Evolutionary conservation across 768 basidiomycete genomes (phyloP).

Genomic region (Daedaleopsis sinensis): DNA sequence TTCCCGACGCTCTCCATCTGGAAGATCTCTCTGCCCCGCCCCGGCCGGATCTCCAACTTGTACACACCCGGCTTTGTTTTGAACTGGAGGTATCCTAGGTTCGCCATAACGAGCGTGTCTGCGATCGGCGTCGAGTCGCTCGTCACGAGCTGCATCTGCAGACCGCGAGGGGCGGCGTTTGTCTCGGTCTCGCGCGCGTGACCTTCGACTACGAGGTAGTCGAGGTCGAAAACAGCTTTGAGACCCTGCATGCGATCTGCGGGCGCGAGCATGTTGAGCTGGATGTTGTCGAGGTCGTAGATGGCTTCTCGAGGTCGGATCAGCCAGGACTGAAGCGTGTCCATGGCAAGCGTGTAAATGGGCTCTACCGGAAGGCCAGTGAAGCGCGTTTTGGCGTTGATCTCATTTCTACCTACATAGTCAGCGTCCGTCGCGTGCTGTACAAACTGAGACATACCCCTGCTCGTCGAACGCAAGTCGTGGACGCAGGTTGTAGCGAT

Average conservation of each 20-base stretch:
- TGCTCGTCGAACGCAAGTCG: conserved; percentile 62
- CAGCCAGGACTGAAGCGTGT: conserved; percentile 90
- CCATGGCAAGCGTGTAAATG: conserved; percentile 93
- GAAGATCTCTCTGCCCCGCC: conserved; percentile 81
- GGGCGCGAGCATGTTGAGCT: conserved; percentile 65
- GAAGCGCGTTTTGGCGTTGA: conserved; percentile 64
- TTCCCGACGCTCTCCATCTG: conserved; percentile 84
- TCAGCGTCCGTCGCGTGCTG: background rate
- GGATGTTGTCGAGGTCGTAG: conserved; percentile 96
- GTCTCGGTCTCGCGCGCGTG: conserved; percentile 79
- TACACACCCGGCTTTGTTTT: conserved; percentile 91
- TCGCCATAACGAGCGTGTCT: conserved; percentile 92
- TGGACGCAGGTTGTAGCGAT: conserved; percentile 72
- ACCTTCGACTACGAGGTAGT: conserved; percentile 92
- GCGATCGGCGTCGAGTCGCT: conserved; percentile 52
- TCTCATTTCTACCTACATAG: conserved; percentile 50
- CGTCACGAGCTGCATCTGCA: conserved; percentile 82
- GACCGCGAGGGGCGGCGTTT: conserved; percentile 78
- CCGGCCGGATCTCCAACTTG: conserved; percentile 78
- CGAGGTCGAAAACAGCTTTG: conserved; percentile 82
- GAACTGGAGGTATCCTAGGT: conserved; percentile 96
- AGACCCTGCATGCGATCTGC: conserved; percentile 57
- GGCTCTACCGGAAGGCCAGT: conserved; percentile 77
- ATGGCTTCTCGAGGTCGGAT: conserved; percentile 86
- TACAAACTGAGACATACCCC: conserved; percentile 53